Base-by-base conservation (phyloP, 2,329 filamentous ascomycete genomes). In the Colletotrichum echinochloae region DNA sequence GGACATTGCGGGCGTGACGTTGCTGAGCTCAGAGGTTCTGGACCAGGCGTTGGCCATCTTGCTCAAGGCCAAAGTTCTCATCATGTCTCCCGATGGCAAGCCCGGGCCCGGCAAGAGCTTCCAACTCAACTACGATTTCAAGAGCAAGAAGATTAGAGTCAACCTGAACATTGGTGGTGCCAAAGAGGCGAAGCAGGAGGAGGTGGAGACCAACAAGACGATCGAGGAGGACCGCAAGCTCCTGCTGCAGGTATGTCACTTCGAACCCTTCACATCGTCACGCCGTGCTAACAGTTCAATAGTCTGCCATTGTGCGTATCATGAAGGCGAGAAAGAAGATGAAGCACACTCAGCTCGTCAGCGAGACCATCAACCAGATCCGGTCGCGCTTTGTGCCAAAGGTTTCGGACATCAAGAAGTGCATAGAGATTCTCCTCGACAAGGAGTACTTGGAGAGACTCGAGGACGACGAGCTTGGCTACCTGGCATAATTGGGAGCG, bases 241-340 rank as follows among this genome's bases (percentile, higher is more conserved):
- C 72, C 89, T 99, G 70, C 92, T 98, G 79, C 96, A 99, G 91
- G 95, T 97, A 88, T 81, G 91, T 86, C 74, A 35, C 65, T 66
- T n/a, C 12, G 20, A 51, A 51, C 9, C 64, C 41, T 7, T 65
- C 23, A 52, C 48, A 14, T 18, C 1, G 18, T 30, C 46, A 23
- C 12, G 51, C 60, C 60, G 23, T 26, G 41, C 78, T 81, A 76
- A 82, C 73, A 52, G 41, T 23, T n/a, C 41, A 41, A 35, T 66
- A 99, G 95, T 98, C 96, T 73, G 95, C 95, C 30, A 98, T 99
- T 81, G 96, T 99, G 67, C 94, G 96, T 78, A 98, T 99, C 85
- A 99, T 99, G 96, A 99, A 99, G 86, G 97, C 95, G 4, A 92
- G 96, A 72, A 98, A 99, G 90, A 94, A 92, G 84, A 97, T 98